Percentiles rank a stretch among this genome's conserved stretches.
These are phyloP conservation scores for Lentinula lateritia DNA, from an alignment of 768 basidiomycete species.

Conservation along the genomic window DNA sequence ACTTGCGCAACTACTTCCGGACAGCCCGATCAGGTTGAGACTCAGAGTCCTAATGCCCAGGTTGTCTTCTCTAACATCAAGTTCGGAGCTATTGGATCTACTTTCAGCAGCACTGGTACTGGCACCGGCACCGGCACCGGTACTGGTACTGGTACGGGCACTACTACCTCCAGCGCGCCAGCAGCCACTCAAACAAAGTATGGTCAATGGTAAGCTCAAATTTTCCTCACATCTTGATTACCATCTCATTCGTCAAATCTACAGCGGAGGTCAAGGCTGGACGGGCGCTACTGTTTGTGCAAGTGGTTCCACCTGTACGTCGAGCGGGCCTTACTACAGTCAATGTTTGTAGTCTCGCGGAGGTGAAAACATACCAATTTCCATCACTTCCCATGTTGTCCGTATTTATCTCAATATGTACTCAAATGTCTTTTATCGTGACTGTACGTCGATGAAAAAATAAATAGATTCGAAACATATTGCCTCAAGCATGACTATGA, in stretches of 20 bases:
- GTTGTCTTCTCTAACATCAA: conserved; percentile 35
- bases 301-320: conserved; percentile 10
- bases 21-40: conserved; percentile 25
- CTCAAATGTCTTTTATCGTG: too few species aligned
- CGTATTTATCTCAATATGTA: too few species aligned
- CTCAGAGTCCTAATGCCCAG: conserved; percentile 17
- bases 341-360: conserved; percentile 3
- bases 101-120: conserved; percentile 13
- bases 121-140: conserved; percentile 7
- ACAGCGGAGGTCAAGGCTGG: conserved; percentile 12
- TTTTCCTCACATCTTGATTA: background rate
- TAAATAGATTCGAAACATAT: too few species aligned
- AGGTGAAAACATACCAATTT: background rate
- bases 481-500: background rate
- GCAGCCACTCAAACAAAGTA: conserved; percentile 6
- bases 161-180: background rate
- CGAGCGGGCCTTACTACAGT: conserved; percentile 8
- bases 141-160: background rate
- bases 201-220: conserved; percentile 7
- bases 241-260: background rate
- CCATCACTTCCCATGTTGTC: background rate
- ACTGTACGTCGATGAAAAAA: too few species aligned
- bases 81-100: conserved; percentile 32
- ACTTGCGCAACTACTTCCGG: conserved; percentile 30
- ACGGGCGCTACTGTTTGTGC: conserved; percentile 13